These are phyloP conservation scores for Friedmanniomyces simplex DNA, from an alignment of 495 filamentous ascomycete species.

Conservation along the genomic window DNA sequence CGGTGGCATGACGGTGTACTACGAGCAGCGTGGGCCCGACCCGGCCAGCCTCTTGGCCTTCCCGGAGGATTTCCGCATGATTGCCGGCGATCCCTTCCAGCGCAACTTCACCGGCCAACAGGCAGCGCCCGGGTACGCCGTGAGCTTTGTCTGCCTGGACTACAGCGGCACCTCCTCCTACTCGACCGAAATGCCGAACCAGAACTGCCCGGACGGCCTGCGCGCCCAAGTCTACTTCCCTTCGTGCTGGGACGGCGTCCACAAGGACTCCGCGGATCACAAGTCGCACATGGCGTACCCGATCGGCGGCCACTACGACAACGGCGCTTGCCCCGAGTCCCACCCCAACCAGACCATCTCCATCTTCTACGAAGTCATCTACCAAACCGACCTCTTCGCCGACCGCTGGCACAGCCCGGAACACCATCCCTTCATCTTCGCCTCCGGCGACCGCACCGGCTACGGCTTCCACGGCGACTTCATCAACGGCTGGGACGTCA, in stretches of 20 bases:
- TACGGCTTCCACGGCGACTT: conserved; percentile 58
- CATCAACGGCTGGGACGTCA: conserved; percentile 59
- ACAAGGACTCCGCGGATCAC: conserved; percentile 43
- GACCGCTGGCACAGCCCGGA: conserved; percentile 46
- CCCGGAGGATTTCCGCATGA: conserved; percentile 64
- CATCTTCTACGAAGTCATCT: conserved; percentile 62
- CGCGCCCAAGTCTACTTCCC: conserved; percentile 50
- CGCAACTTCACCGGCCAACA: conserved; percentile 37
- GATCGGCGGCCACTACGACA: conserved; percentile 37
- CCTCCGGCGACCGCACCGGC: conserved; percentile 41
- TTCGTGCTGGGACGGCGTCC: conserved; percentile 38
- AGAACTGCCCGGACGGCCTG: conserved; percentile 50
- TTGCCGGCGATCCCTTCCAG: conserved; percentile 51
- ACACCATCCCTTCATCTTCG: conserved; percentile 55
- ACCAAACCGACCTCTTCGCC: conserved; percentile 46
- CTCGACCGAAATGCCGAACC: conserved; percentile 34
- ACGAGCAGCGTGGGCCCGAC: conserved; percentile 53
- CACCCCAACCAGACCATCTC: conserved; percentile 54
- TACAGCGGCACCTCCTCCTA: conserved; percentile 34
- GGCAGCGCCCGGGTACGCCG: conserved; percentile 29
- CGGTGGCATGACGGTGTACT: conserved; percentile 49
- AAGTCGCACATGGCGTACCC: conserved; percentile 52
- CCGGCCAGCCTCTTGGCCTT: conserved; percentile 54
- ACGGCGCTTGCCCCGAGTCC: conserved; percentile 41
- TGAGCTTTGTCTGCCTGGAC: conserved; percentile 47